Evolutionary conservation across 805 yeast genomes (phyloP).

Genomic region (Metschnikowia matae): DNA sequence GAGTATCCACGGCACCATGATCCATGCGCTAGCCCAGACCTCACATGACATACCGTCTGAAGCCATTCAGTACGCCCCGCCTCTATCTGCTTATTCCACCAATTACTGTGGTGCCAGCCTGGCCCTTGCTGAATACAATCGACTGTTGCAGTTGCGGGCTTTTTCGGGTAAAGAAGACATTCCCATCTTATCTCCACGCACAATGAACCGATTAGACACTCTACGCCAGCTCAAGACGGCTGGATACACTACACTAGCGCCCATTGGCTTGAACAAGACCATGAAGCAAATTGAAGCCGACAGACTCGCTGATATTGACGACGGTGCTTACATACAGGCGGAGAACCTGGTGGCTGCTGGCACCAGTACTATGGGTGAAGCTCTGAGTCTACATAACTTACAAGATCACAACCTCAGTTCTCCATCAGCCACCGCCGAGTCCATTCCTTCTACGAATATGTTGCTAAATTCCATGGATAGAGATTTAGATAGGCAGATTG

Average conservation of each 20-base stretch:
- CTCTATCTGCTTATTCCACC: slow-evolving; percentile 52
- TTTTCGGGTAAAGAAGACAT: slow-evolving; percentile 11
- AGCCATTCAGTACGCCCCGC: slow-evolving; percentile 41
- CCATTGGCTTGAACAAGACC: slow-evolving; percentile 38
- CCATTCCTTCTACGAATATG: neutral
- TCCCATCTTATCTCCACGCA: slow-evolving; percentile 18
- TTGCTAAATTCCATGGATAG: slow-evolving; percentile 6
- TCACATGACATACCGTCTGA: slow-evolving; percentile 13
- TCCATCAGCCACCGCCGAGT: neutral
- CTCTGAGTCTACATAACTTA: neutral
- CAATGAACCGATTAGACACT: slow-evolving; percentile 19
- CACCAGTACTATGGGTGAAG: slow-evolving; percentile 3
- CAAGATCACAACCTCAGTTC: neutral
- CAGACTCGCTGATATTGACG: slow-evolving; percentile 9
- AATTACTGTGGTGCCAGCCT: slow-evolving; percentile 28
- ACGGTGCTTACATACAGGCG: slow-evolving; percentile 10
- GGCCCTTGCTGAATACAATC: slow-evolving; percentile 21
- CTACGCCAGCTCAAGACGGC: slow-evolving; percentile 27
- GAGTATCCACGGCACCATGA: slow-evolving; percentile 3
- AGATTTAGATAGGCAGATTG: slow-evolving; percentile 16
- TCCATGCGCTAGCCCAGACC: slow-evolving; percentile 11
- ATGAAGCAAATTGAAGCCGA: slow-evolving; percentile 34
- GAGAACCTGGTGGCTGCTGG: slow-evolving; percentile 14
- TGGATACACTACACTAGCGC: slow-evolving; percentile 35
- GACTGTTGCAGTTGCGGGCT: slow-evolving; percentile 16